phyloP scores from a whole-genome alignment of 306 rosid genomes.

The Lagenaria siceraria region DNA sequence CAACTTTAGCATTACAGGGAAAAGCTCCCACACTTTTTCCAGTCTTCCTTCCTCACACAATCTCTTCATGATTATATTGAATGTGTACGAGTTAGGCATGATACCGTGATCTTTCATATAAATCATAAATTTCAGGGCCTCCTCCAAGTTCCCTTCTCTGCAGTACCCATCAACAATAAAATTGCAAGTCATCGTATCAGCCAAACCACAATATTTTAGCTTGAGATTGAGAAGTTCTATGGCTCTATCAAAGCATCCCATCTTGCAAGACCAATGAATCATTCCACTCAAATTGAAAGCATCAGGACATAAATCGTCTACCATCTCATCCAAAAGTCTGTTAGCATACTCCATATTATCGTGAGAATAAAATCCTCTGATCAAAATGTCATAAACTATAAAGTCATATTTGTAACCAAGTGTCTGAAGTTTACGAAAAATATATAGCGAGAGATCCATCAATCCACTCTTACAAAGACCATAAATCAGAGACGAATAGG shows the following conservation, averaged over 20 bases:
- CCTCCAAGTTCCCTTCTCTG: conserved; percentile 25
- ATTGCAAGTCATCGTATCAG: conserved; percentile 41
- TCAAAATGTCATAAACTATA: conserved; percentile 31
- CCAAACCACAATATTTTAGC: conserved; percentile 26
- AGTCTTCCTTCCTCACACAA: conserved; percentile 35
- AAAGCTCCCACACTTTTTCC: conserved; percentile 37
- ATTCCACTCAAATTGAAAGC: conserved; percentile 18
- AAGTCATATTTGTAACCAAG: conserved; percentile 33
- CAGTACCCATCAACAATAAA: conserved; percentile 31
- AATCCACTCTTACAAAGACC: conserved; percentile 33
- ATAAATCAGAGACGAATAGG: conserved; percentile 37
- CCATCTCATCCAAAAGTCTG: conserved; percentile 37
- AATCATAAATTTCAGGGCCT: conserved; percentile 36
- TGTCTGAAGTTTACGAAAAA: conserved; percentile 19
- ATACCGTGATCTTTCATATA: conserved; percentile 30
- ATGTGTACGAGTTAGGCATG: conserved; percentile 36
- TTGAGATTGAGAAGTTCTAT: conserved; percentile 24
- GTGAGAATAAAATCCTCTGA: conserved; percentile 30
- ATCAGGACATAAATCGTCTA: conserved; percentile 24
- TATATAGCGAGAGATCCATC: conserved; percentile 16
- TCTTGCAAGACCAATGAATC: conserved; percentile 33
- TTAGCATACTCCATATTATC: conserved; percentile 35
- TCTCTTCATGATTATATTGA: conserved; percentile 28
- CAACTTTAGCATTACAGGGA: conserved; percentile 54
- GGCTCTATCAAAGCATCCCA: conserved; percentile 25